These are phyloP conservation scores for Ogataea philodendri DNA, from an alignment of 805 yeast genomes.

Conservation along the genomic window DNA sequence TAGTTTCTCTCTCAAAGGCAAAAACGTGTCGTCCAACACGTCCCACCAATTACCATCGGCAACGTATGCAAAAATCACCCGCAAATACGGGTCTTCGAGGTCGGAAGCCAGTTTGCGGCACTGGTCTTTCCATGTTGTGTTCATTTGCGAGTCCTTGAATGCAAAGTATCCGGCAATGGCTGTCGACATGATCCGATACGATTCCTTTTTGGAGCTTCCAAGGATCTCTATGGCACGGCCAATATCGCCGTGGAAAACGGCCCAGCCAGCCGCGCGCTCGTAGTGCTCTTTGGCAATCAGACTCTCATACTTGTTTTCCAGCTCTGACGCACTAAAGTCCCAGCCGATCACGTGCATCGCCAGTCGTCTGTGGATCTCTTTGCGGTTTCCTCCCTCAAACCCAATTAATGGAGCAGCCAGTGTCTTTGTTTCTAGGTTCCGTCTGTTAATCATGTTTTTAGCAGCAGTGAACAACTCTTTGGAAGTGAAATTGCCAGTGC, in stretches of 20 bases:
- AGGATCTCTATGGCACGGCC: constrained; percentile 76
- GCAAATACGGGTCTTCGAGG: constrained; percentile 79
- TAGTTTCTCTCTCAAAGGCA: constrained; percentile 82
- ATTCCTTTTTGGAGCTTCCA: constrained; percentile 67
- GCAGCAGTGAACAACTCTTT: constrained; percentile 50
- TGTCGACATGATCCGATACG: constrained; percentile 77
- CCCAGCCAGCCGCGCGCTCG: constrained; percentile 98
- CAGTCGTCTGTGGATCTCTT: constrained; percentile 66
- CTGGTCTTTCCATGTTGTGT: constrained; percentile 89
- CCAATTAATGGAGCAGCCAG: constrained; percentile 42
- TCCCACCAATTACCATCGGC: constrained; percentile 97
- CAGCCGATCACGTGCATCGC: constrained; percentile 88
- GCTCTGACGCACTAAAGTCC: constrained; percentile 74
- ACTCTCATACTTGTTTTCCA: constrained; percentile 62
- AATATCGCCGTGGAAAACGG: constrained; percentile 89
- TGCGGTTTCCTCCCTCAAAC: constrained; percentile 44
- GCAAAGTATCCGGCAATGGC: constrained; percentile 90
- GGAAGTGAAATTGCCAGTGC: constrained; percentile 34
- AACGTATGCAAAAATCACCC: constrained; percentile 90
- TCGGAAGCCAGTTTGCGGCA: constrained; percentile 88
- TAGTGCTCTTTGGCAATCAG: constrained; percentile 58
- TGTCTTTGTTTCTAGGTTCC: constrained; percentile 44
- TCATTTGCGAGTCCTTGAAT: constrained; percentile 53
- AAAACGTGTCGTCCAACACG: constrained; percentile 82
- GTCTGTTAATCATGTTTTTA: constrained; percentile 43